These are phyloP conservation scores for Globisporangium emineosum DNA, from an alignment of 352 stramenopile genomes.

Conservation along the genomic window DNA sequence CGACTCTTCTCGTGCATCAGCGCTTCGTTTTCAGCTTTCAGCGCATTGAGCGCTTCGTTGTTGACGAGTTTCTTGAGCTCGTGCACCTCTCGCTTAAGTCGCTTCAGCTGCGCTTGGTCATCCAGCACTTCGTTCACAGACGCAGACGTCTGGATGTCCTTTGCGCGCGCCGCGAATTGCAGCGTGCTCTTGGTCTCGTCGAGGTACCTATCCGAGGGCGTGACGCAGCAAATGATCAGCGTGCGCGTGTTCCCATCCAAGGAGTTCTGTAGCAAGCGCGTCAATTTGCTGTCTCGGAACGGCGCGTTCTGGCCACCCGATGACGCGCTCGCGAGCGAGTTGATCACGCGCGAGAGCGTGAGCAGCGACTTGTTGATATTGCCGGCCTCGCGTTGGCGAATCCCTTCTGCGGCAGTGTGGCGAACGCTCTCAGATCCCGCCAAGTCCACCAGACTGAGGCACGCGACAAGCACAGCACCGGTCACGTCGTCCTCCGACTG, in stretches of 20 bases:
- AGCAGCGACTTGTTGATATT: slow-evolving; percentile 98
- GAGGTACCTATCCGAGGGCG: slow-evolving; percentile 64
- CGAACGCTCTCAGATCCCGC: slow-evolving; percentile 96
- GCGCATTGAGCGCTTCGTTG: slow-evolving; percentile 39
- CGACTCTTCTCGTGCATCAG: slow-evolving; percentile 52
- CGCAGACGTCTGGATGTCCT: slow-evolving; percentile 83
- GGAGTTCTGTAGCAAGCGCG: slow-evolving; percentile 89
- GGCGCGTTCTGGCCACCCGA: slow-evolving; percentile 46
- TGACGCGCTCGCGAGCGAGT: slow-evolving; percentile 47
- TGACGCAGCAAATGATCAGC: slow-evolving; percentile 88
- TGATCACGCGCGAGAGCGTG: slow-evolving; percentile 94
- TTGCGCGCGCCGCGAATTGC: slow-evolving; percentile 91
- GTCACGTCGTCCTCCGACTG: slow-evolving; percentile 69
- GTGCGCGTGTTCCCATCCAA: slow-evolving; percentile 90
- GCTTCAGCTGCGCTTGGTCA: slow-evolving; percentile 83
- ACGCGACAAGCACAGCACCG: slow-evolving; percentile 90
- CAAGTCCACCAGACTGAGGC: slow-evolving; percentile 97
- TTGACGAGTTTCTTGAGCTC: slow-evolving; percentile 67
- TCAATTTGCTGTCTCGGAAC: slow-evolving; percentile 91
- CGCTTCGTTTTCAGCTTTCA: slow-evolving; percentile 74
- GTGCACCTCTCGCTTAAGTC: slow-evolving; percentile 68
- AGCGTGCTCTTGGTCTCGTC: slow-evolving; percentile 89
- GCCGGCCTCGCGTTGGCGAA: slow-evolving; percentile 93
- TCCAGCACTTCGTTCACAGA: slow-evolving; percentile 90
- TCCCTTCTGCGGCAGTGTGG: slow-evolving; percentile 93